Evolutionary conservation across 495 filamentous ascomycete genomes (phyloP).

Genomic region (Aspergillus biplanus): DNA sequence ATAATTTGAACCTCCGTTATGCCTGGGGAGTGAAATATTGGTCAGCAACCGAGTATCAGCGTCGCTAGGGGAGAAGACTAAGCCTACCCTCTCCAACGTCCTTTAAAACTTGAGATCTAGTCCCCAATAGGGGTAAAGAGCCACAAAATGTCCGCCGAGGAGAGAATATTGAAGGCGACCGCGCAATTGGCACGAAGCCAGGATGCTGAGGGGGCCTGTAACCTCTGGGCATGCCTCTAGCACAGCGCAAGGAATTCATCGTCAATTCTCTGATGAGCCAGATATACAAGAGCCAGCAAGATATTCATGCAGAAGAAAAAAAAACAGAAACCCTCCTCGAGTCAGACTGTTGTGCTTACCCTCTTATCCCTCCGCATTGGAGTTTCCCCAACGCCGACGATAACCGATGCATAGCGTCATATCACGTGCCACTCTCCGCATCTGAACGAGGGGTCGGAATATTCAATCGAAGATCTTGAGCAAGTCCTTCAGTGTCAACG

Average conservation of each 20-base stretch:
- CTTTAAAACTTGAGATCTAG: conserved; percentile 88
- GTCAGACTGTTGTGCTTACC: conserved; percentile 9
- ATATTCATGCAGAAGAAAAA: conserved; percentile 18
- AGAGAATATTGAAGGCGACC: conserved; percentile 26
- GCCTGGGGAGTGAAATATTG: conserved; percentile 52
- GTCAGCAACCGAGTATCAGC: conserved; percentile 19
- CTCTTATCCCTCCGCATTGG: conserved; percentile 24
- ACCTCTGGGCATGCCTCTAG: conserved; percentile 32
- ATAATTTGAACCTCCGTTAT: conserved; percentile 99
- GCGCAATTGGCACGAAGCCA: conserved; percentile 35
- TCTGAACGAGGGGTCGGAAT: neutral
- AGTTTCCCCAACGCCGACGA: conserved; percentile 36
- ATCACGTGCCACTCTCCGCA: conserved; percentile 43
- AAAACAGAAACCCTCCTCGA: conserved; percentile 10
- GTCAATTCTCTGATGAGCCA: conserved; percentile 16
- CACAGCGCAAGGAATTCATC: conserved; percentile 42
- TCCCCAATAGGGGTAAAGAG: conserved; percentile 56
- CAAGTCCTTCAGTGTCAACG: too few relatives aligned
- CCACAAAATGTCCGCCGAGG: conserved; percentile 61
- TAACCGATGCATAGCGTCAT: conserved; percentile 42
- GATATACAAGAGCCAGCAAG: conserved; percentile 20
- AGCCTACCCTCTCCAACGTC: conserved; percentile 92
- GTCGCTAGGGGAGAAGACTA: neutral
- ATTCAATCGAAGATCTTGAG: too few relatives aligned
- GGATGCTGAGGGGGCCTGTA: conserved; percentile 33